phyloP scores from a whole-genome alignment of 2,329 filamentous ascomycete species.

The Xylaria sp. region DNA sequence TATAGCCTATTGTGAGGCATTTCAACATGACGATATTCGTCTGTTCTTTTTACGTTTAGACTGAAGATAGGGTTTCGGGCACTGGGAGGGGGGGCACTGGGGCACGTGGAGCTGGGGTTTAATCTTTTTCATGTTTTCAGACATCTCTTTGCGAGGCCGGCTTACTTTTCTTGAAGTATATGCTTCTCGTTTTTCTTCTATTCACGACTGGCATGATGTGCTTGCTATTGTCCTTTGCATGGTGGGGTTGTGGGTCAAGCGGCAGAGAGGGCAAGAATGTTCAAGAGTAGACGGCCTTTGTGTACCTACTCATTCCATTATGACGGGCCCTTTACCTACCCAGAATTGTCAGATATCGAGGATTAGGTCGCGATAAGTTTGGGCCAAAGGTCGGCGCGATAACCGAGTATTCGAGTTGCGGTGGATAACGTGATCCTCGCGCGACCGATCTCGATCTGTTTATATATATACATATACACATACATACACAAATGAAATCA shows the following conservation, averaged over 20 bases:
- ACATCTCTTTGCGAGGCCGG: constrained; percentile 5
- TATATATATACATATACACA: constrained; percentile 21
- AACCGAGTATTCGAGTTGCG: not conserved
- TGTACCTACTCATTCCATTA: not conserved
- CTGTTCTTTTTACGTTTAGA: constrained; percentile 27
- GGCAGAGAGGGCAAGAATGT: constrained; percentile 16
- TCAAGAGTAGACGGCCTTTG: not conserved
- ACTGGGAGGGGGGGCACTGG: no score
- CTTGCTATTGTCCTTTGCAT: constrained; percentile 26
- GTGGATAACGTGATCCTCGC: not conserved
- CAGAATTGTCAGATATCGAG: not conserved
- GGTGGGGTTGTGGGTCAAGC: constrained; percentile 9
- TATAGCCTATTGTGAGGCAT: not conserved
- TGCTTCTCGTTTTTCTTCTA: constrained; percentile 34
- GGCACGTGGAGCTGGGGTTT: constrained; percentile 20
- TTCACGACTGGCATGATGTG: constrained; percentile 40
- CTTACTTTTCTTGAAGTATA: constrained; percentile 13
- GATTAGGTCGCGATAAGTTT: not conserved
- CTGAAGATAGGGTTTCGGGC: constrained; percentile 16
- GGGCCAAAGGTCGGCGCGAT: no score
- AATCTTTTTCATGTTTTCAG: constrained; percentile 14
- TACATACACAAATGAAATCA: constrained; percentile 7
- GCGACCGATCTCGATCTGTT: constrained; percentile 10
- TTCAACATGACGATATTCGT: not conserved
- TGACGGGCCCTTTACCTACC: not conserved